Conservation (phyloP, 305 asterid species). For the Fraxinus albicans region DNA sequence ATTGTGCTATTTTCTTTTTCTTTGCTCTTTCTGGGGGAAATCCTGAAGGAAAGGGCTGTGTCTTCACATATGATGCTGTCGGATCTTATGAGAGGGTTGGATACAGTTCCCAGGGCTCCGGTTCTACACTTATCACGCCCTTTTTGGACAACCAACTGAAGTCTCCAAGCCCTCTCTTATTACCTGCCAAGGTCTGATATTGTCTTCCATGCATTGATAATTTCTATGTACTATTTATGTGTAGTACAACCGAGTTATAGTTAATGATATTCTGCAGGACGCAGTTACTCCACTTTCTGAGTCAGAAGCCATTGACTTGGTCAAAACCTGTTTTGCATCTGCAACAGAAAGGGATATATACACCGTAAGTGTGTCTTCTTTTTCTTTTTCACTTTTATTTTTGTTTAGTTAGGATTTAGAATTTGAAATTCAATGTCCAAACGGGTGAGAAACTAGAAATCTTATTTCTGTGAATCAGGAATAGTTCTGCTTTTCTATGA, state of each 20-base stretch:
- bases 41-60: slow-evolving; percentile 82
- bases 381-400: not conserved
- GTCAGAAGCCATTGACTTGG: slow-evolving; percentile 90
- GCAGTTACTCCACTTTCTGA: slow-evolving; percentile 92
- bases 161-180: slow-evolving; percentile 82
- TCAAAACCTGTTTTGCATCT: slow-evolving; percentile 89
- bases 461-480: not conserved
- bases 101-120: slow-evolving; percentile 97
- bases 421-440: slow-evolving; percentile 3
- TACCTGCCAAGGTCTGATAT: slow-evolving; percentile 66
- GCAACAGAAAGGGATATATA: slow-evolving; percentile 97
- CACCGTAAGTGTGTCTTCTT: slow-evolving; percentile 52
- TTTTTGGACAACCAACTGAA: slow-evolving; percentile 91
- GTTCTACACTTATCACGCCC: slow-evolving; percentile 85
- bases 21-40: slow-evolving; percentile 11
- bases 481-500: not conserved
- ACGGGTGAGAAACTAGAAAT: not conserved
- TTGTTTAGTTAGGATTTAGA: slow-evolving; percentile 10
- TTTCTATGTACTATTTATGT: not conserved
- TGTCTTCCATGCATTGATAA: not conserved
- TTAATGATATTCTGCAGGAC: slow-evolving; percentile 46
- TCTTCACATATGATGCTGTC: slow-evolving; percentile 94
- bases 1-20: not conserved
- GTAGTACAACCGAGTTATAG: not conserved
- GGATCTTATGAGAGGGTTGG: slow-evolving; percentile 99